Evolutionary conservation across 176 grass and related monocot genomes (phyloP).

Genomic region (Secale cereale): DNA sequence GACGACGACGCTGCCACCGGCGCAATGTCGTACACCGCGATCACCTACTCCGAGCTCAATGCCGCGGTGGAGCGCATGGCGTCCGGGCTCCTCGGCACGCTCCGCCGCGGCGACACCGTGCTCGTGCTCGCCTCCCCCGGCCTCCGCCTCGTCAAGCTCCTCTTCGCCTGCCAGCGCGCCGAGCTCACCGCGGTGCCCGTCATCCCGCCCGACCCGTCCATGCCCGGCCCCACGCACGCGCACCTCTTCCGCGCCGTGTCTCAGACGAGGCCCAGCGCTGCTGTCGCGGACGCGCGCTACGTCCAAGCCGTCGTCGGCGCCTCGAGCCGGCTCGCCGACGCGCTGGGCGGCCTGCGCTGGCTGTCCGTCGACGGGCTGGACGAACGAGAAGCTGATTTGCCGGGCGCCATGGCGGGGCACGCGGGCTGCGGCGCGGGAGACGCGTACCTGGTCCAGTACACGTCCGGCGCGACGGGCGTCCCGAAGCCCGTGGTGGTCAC

Average conservation of each 20-base stretch:
- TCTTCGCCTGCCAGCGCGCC: conserved; percentile 67
- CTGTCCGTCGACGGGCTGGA: conserved; percentile 40
- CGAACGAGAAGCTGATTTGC: neutral
- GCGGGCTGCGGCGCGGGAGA: conserved; percentile 28
- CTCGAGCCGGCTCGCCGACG: neutral
- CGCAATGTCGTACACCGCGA: neutral
- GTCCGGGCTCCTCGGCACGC: conserved; percentile 23
- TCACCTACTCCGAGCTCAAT: conserved; percentile 51
- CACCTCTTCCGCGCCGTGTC: conserved; percentile 50
- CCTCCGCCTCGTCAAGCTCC: conserved; percentile 43
- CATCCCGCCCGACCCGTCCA: conserved; percentile 26
- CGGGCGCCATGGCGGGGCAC: neutral
- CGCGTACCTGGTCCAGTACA: conserved; percentile 58
- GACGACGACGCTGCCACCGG: neutral
- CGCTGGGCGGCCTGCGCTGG: conserved; percentile 25
- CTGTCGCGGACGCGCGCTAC: conserved; percentile 31
- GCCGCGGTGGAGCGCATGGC: conserved; percentile 38
- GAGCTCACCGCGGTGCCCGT: conserved; percentile 50
- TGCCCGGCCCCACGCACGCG: neutral
- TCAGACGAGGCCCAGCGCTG: conserved; percentile 36
- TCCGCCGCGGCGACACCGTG: conserved; percentile 38
- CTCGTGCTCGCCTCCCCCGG: conserved; percentile 54
- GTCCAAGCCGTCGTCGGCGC: neutral
- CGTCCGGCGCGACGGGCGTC: conserved; percentile 53
- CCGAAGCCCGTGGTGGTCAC: conserved; percentile 51